Evolutionary conservation across 2,329 filamentous ascomycete genomes (phyloP), one percentile per base, ranked within the genome.

Genomic region (Colletotrichum sublineola): DNA sequence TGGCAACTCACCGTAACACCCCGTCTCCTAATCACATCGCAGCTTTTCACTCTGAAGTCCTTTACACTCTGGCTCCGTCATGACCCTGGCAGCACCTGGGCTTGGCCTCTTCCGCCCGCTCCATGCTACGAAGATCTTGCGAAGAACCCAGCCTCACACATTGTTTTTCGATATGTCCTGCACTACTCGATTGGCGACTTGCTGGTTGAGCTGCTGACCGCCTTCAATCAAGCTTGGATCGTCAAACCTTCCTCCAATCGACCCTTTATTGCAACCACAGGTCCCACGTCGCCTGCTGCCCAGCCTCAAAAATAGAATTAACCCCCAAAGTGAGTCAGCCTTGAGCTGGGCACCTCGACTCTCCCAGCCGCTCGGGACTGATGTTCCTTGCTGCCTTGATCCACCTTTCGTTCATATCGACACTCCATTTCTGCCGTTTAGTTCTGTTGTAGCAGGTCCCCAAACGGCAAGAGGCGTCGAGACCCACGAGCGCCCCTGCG

Each of bases 1-100:
- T 44, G 60, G 36, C 63, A 70, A 67, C 55, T 70, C 67, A 67
- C 67, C 62, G 67, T 55, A 60, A 66, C 36, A 12, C 44, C 44
- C 63, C n/a, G 5, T 38, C 40, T 46, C 55, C 46, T 33, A 57
- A 56, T 55, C 55, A 67, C 63, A 31, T 50, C 29, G 36, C 62
- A 50, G 52, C 33, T 38, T 50, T 48, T 20, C 48, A 52, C 24
- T 24, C 20, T 9, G 5, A n/a, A 50, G 48, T 20, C 48, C 9
- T 48, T 40, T 24, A 18, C n/a, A 18, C 61, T 15, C 38, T 31
- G 48, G 36, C 46, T 63, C 46, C n/a, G 24, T 40, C 5, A 7
- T 29, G 29, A 20, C 31, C 33, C 15, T 31, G 5, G 12, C 9
- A 20, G 29, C 57, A 50, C 48, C 24, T 5, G 15, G 24, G 18